A percentile compares a stretch with the other conserved stretches of the same genome.
These are phyloP conservation scores for Golubevia sp. DNA, from an alignment of 1,284 basidiomycete species.

Conservation along the genomic window DNA sequence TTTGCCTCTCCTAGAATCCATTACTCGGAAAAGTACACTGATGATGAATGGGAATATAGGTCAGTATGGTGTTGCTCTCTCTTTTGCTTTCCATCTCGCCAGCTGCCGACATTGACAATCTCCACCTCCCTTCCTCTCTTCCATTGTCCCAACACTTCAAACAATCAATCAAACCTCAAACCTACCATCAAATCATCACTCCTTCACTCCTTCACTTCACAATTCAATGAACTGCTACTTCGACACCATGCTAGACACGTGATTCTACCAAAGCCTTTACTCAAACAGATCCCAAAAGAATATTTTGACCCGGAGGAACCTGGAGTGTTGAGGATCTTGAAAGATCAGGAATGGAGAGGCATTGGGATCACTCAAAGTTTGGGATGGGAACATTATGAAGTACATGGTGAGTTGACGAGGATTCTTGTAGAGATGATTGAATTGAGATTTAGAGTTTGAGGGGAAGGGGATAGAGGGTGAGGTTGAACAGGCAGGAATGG, in stretches of 20 bases:
- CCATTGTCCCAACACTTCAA: conserved; percentile 81
- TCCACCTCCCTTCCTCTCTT: not conserved
- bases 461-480: not conserved
- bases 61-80: conserved; percentile 19
- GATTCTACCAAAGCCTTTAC: conserved; percentile 59
- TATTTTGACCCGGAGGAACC: conserved; percentile 72
- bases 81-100: too few species aligned
- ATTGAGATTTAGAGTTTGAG: not conserved
- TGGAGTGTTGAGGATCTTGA: conserved; percentile 78
- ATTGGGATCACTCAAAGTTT: conserved; percentile 94
- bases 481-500: conserved; percentile 64
- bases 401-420: conserved; percentile 74
- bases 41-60: conserved; percentile 70
- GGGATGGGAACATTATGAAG: conserved; percentile 97
- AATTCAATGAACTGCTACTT: not conserved
- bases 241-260: conserved; percentile 40
- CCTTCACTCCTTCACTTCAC: not conserved
- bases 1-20: conserved; percentile 31
- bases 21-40: conserved; percentile 64
- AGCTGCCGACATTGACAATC: too few species aligned
- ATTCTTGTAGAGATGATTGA: not conserved
- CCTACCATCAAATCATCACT: conserved; percentile 41
- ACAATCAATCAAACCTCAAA: conserved; percentile 86
- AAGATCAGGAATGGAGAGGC: conserved; percentile 88
- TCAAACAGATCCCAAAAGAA: conserved; percentile 53